Conservation (phyloP, 1,139 yeast species). For the Lodderomyces jiufengensis region DNA sequence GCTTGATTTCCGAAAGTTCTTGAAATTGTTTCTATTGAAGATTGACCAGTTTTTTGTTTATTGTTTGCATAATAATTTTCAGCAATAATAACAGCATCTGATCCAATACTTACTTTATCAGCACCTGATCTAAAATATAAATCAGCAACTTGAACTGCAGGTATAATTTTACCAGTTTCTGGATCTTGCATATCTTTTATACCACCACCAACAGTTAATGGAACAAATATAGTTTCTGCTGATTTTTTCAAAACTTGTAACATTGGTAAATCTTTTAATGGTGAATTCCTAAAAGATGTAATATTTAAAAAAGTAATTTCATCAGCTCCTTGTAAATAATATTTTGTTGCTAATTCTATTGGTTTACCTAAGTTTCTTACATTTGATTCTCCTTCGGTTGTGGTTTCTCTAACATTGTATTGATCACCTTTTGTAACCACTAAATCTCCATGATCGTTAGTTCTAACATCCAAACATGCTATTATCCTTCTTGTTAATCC, state of each 20-base stretch:
- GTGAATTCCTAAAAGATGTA: slow-evolving; percentile 92
- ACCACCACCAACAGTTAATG: slow-evolving; percentile 97
- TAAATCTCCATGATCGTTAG: slow-evolving; percentile 89
- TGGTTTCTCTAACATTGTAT: slow-evolving; percentile 86
- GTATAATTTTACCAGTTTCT: slow-evolving; percentile 59
- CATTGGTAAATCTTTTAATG: slow-evolving; percentile 91
- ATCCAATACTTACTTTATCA: slow-evolving; percentile 93
- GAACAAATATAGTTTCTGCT: slow-evolving; percentile 90
- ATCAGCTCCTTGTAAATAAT: slow-evolving; percentile 93
- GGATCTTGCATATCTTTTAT: slow-evolving; percentile 88
- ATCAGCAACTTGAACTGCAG: slow-evolving; percentile 88
- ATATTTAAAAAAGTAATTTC: slow-evolving; percentile 92
- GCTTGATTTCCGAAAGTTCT: slow-evolving; percentile 93
- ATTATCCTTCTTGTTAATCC: slow-evolving; percentile 88
- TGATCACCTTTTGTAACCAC: slow-evolving; percentile 98
- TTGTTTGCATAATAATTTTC: slow-evolving; percentile 67
- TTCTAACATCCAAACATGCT: slow-evolving; percentile 95
- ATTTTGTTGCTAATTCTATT: slow-evolving; percentile 84
- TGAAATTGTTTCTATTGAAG: slow-evolving; percentile 91
- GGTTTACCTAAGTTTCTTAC: slow-evolving; percentile 96
- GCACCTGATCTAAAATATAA: slow-evolving; percentile 94
- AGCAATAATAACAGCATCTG: slow-evolving; percentile 94
- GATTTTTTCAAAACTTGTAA: slow-evolving; percentile 77
- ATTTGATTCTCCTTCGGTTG: slow-evolving; percentile 31
- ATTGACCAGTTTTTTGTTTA: slow-evolving; percentile 56